Base-by-base conservation (phyloP, 2,329 filamentous ascomycete genomes). In the Didymella sp. region DNA sequence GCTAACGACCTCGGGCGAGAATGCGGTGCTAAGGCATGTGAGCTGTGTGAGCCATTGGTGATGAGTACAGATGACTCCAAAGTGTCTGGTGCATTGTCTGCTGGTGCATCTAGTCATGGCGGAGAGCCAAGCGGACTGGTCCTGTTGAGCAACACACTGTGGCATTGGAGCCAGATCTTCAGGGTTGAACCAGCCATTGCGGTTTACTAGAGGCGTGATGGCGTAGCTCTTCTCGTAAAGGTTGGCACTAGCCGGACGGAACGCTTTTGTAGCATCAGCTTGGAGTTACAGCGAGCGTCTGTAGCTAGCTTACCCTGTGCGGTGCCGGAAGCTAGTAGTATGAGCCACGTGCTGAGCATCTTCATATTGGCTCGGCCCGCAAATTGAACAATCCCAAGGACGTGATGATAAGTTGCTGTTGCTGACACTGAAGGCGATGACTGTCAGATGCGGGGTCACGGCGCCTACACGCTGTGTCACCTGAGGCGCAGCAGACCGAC, bases 91-190 rank as follows among this genome's bases (percentile, higher is more conserved):
- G 62, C 71, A 74, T 62, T 53, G 55, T 52, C 56, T 70, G 44
- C 58, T 43, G 24, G 68, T 73, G 51, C 73, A 76, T 56, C 52
- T 63, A 6, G 73, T 71, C 69, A 76, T 72, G 51, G 68, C 47
- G 50, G 44, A 57, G 49, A 76, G 58, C 73, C 72, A 76, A 35
- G 47, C 22, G 30, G 68, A 63, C 42, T 59, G 67, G 46, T 74
- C 69, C 43, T 76, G 73, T 56, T 75, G 69, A 46, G 69, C 71
- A 45, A 76, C 66, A 48, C 73, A 76, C 45, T 75, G 72, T 40
- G 73, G 72, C 71, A 76, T 75, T 21, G 72, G 45, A 58, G 54
- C 19, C 42, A 75, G 54, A 53, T 73, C 68, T 62, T 76, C 70
- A 37, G 72, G 72, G 55, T 75, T 73, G n/a, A 73, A 67, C 72